A percentile compares a stretch with the other conserved stretches of the same genome.
Conservation (phyloP, 345 rosid species). For the Mallotus nudiflorus region DNA sequence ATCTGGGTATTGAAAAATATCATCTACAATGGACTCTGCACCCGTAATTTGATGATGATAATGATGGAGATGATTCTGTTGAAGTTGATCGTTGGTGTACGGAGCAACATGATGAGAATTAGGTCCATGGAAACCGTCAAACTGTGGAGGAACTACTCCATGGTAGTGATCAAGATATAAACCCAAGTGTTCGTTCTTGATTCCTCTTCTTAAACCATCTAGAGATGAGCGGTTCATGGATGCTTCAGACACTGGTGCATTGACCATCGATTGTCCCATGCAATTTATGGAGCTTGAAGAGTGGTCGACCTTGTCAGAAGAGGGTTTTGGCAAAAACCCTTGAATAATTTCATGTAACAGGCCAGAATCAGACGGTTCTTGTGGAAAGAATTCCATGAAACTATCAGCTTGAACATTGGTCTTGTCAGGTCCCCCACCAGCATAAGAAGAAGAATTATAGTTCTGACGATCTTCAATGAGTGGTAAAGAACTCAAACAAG, state of each 20-base stretch:
- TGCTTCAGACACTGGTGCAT: conserved; percentile 17
- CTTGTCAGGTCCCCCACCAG: background rate
- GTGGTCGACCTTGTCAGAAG: conserved; percentile 18
- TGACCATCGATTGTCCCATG: background rate
- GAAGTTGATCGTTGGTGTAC: conserved; percentile 7
- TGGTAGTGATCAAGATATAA: conserved; percentile 12
- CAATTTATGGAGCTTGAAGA: conserved; percentile 7
- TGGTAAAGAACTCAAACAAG: conserved; percentile 16
- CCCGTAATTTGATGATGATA: conserved; percentile 23
- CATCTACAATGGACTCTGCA: conserved; percentile 32
- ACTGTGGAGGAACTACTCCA: conserved; percentile 16
- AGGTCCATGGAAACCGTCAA: conserved; percentile 27
- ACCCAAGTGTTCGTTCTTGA: conserved; percentile 7
- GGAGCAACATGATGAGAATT: conserved; percentile 6
- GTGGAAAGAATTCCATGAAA: conserved; percentile 43
- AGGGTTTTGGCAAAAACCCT: conserved; percentile 56
- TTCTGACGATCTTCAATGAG: conserved; percentile 3
- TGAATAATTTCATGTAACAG: conserved; percentile 76
- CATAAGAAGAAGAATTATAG: background rate
- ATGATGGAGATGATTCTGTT: conserved; percentile 4
- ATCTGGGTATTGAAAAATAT: conserved; percentile 43
- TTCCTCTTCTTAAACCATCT: conserved; percentile 16
- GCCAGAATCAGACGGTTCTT: conserved; percentile 69
- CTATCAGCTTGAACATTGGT: background rate
- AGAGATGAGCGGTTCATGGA: no score